Evolutionary conservation across 208 protist species (phyloP).

Genomic region (Herpetomonas tarakana): DNA sequence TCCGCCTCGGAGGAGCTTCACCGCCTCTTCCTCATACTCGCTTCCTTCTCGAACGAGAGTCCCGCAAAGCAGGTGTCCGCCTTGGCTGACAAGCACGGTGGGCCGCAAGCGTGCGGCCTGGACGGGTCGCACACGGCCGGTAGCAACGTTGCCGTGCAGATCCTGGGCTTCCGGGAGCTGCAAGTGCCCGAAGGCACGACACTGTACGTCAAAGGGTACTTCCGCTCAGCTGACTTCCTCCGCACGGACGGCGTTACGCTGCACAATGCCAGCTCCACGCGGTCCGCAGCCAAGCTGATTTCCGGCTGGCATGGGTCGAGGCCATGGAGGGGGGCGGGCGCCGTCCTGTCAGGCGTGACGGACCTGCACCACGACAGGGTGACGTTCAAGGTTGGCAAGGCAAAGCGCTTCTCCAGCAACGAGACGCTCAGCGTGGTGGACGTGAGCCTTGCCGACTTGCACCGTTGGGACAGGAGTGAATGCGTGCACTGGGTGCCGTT

Average conservation of each 20-base stretch:
- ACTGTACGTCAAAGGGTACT: slow-evolving; percentile 29
- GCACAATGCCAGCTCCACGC: too few species aligned
- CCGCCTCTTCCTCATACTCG: slow-evolving; percentile 26
- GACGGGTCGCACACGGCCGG: too few species aligned
- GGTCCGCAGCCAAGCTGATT: too few species aligned
- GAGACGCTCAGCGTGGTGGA: not conserved
- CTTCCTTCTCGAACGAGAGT: too few species aligned
- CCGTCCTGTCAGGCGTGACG: not conserved
- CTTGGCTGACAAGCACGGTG: slow-evolving; percentile 8
- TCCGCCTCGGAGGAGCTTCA: slow-evolving; percentile 33
- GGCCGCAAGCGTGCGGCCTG: not conserved
- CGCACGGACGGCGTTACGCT: slow-evolving; percentile 11
- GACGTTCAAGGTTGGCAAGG: not conserved
- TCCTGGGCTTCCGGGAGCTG: slow-evolving; percentile 20
- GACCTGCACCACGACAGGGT: slow-evolving; percentile 2
- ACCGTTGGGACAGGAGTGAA: not conserved
- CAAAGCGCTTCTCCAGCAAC: not conserved
- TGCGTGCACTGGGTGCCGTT: not conserved
- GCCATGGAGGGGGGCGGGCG: not conserved
- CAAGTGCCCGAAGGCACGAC: not conserved
- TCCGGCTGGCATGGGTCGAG: too few species aligned
- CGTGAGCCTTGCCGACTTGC: not conserved
- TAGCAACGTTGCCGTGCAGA: slow-evolving; percentile 14
- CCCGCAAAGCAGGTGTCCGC: slow-evolving; percentile 6
- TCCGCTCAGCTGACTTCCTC: slow-evolving; percentile 14